A percentile compares a stretch with the other conserved stretches of the same genome.
Conservation (phyloP, 306 rosid genomes). For the Senna tora region DNA sequence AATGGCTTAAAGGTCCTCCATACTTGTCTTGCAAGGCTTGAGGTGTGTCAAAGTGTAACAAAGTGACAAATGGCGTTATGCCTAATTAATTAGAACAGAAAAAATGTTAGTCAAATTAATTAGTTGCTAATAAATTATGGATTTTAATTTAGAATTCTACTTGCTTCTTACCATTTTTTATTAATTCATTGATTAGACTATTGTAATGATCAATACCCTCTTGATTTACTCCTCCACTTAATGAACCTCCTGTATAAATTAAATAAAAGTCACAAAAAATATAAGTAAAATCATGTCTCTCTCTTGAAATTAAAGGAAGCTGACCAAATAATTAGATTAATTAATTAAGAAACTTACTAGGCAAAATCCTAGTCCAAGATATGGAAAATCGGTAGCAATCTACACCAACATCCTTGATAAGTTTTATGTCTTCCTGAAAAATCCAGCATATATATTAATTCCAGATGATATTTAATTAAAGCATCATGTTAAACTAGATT, state of each 20-base stretch:
- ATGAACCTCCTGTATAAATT: constrained; percentile 4
- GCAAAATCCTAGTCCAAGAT: constrained; percentile 50
- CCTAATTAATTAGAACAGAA: constrained; percentile 22
- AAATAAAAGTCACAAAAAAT: background rate
- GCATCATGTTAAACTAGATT: background rate
- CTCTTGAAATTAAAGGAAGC: no score
- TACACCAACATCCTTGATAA: constrained; percentile 36
- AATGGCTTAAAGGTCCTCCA: constrained; percentile 41
- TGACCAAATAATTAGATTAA: background rate
- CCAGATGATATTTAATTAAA: background rate
- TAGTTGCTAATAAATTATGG: no score
- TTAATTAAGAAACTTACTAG: constrained; percentile 37
- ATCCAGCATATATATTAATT: background rate
- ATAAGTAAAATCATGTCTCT: no score
- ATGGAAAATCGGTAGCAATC: constrained; percentile 46
- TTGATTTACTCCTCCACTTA: constrained; percentile 21
- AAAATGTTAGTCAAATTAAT: no score
- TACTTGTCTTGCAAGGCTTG: constrained; percentile 45
- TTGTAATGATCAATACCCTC: constrained; percentile 36
- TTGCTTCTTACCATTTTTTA: constrained; percentile 10
- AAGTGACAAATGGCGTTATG: constrained; percentile 48
- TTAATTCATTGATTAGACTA: constrained; percentile 24
- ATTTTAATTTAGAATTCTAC: background rate
- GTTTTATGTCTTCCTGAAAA: constrained; percentile 42
- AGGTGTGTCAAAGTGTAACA: constrained; percentile 45